phyloP scores from a whole-genome alignment of 1,284 basidiomycete genomes.

The Chiua sp. region DNA sequence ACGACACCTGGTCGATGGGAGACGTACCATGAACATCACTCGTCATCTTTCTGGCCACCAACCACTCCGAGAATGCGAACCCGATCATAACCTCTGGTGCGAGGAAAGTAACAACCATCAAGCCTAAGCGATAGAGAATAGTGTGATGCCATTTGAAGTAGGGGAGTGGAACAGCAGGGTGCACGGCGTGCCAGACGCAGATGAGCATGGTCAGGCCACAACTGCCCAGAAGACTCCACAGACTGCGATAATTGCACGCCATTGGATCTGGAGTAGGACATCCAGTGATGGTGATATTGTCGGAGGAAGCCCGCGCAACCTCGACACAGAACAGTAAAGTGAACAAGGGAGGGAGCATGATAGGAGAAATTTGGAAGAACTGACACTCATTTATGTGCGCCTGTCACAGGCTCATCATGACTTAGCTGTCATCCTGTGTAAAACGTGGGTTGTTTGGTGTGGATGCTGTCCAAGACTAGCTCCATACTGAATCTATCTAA shows the following conservation, averaged over 20 bases:
- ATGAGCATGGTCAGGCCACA: constrained; percentile 6
- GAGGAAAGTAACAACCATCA: constrained; percentile 31
- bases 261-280: background rate
- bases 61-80: constrained; percentile 33
- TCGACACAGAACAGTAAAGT: background rate
- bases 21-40: background rate
- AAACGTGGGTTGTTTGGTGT: too few relatives aligned
- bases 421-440: too few relatives aligned
- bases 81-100: constrained; percentile 23
- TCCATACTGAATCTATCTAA: too few relatives aligned
- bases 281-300: background rate
- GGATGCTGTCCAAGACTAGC: too few relatives aligned
- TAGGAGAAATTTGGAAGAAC: too few relatives aligned
- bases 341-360: background rate
- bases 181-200: constrained; percentile 41
- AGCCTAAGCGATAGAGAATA: constrained; percentile 8
- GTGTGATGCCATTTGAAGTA: background rate
- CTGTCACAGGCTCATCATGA: too few relatives aligned
- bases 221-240: constrained; percentile 1
- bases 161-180: constrained; percentile 38
- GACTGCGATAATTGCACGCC: background rate
- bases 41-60: constrained; percentile 12
- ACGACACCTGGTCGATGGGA: too few relatives aligned
- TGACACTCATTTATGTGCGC: too few relatives aligned
- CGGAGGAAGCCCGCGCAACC: background rate